Base-by-base conservation (phyloP, 331 rosid genomes). In the Quercus phellos region DNA sequence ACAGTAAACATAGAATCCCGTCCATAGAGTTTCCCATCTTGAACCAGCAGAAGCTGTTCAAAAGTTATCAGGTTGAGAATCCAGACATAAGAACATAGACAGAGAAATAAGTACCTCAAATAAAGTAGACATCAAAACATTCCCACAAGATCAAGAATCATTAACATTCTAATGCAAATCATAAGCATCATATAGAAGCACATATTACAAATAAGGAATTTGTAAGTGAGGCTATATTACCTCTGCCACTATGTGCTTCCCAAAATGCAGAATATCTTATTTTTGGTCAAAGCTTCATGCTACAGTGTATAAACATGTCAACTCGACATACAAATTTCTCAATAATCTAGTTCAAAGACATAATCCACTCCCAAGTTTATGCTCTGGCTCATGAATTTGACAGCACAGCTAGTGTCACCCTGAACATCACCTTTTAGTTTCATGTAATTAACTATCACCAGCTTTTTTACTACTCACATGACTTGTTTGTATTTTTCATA, bases 11-110 rank as follows among this genome's bases (percentile, higher is more conserved):
- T 74, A 59, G 92, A 90, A 78, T 90, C 90, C 74, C 87, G 86
- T 42, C 99, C 98, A 82, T 85, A 90, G 78, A 94, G 91, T 88
- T 88, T 94, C 78, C 97, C 98, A 17, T 92, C 93, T 87, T 94
- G 96, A 87, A 94, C 91, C 82, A 94, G 90, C 78, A 94, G 85
- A 79, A 81, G 85, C 99, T 94, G 93, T 81, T 80, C 76, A 84
- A 71, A 82, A 85, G 83, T 82, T 83, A 79, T 68, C 79, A 76
- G 51, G 74, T 82, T 79, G 76, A 78, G 74, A 77, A 79, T 72
- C 76, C 55, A 88, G 76, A 74, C 30, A 79, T 58, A 58, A 22
- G n/a, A 68, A 55, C 60, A 79, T 19, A 76, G 51, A 80, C 77
- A n/a, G 64, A 76, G 74, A 16, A 74, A 53, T 24, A 81, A 73